phyloP scores from a whole-genome alignment of 495 filamentous ascomycete species.

The Penicillium ochrochloron region DNA sequence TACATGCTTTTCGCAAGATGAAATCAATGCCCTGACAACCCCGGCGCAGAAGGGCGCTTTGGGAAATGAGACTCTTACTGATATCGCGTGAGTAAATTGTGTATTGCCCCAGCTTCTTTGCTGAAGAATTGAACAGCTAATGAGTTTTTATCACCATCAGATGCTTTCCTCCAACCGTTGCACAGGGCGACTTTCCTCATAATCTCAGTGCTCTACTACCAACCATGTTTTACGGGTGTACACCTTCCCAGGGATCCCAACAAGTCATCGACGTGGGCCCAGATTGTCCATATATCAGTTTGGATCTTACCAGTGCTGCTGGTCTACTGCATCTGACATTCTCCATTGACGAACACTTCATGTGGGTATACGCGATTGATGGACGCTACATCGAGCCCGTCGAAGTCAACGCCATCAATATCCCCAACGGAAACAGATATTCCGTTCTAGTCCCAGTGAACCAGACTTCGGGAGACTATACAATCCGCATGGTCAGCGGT shows the following conservation, averaged over 20 bases:
- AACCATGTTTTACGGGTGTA: conserved; percentile 39
- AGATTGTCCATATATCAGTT: conserved; percentile 34
- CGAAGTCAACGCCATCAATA: conserved; percentile 38
- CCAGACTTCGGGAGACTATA: conserved; percentile 39
- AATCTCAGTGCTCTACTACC: conserved; percentile 29
- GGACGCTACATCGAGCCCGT: conserved; percentile 45
- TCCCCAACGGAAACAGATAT: conserved; percentile 41
- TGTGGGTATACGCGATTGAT: conserved; percentile 51
- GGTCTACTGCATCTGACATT: conserved; percentile 31
- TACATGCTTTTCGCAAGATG: conserved; percentile 44
- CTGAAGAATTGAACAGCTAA: background rate
- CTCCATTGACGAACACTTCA: conserved; percentile 47
- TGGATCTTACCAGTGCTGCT: conserved; percentile 38
- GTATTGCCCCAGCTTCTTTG: background rate
- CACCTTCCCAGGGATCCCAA: conserved; percentile 31
- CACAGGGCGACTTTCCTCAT: conserved; percentile 29
- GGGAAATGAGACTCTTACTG: conserved; percentile 44
- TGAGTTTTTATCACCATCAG: conserved; percentile 11
- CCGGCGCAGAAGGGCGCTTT: conserved; percentile 28
- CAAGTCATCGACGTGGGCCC: conserved; percentile 38
- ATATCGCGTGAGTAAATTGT: conserved; percentile 48
- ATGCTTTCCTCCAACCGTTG: conserved; percentile 30
- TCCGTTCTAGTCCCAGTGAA: conserved; percentile 45
- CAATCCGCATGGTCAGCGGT: conserved; percentile 41
- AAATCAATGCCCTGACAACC: conserved; percentile 43